A percentile compares a stretch with the other conserved stretches of the same genome.
Evolutionary conservation across 495 filamentous ascomycete species (phyloP).

Genomic region (Acidiella bohemica): DNA sequence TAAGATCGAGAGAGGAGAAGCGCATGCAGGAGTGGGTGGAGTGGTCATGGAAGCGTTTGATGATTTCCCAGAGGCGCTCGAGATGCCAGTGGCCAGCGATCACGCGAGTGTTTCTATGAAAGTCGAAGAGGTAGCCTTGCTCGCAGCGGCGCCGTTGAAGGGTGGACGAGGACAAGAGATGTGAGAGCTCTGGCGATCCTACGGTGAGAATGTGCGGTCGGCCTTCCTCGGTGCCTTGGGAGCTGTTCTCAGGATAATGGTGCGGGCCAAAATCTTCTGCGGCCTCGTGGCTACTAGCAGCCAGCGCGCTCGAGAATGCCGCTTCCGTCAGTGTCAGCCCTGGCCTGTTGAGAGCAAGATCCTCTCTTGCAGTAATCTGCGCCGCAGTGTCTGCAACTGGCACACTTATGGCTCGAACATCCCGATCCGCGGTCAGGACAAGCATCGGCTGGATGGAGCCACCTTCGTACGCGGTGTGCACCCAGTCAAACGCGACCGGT

Average conservation of each 20-base stretch:
- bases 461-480: not conserved
- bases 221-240: too few relatives aligned
- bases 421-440: not conserved
- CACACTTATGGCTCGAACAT: not conserved
- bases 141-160: slow-evolving; percentile 37
- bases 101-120: slow-evolving; percentile 50
- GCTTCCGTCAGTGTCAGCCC: too few relatives aligned
- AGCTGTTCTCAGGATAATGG: too few relatives aligned
- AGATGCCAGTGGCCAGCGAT: slow-evolving; percentile 60
- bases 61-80: slow-evolving; percentile 52
- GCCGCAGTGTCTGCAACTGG: not conserved
- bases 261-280: too few relatives aligned
- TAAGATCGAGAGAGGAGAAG: slow-evolving; percentile 59
- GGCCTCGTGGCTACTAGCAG: too few relatives aligned
- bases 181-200: not conserved
- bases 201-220: too few relatives aligned
- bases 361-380: not conserved
- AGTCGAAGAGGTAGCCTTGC: slow-evolving; percentile 72
- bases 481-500: slow-evolving; percentile 18
- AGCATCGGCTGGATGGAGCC: not conserved
- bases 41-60: slow-evolving; percentile 23
- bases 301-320: too few relatives aligned
- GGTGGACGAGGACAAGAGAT: not conserved
- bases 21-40: slow-evolving; percentile 62
- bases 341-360: too few relatives aligned